A percentile compares a stretch with the other conserved stretches of the same genome.
These are phyloP conservation scores for Microthyrium microscopicum DNA, from an alignment of 2,329 filamentous ascomycete genomes.

Conservation along the genomic window DNA sequence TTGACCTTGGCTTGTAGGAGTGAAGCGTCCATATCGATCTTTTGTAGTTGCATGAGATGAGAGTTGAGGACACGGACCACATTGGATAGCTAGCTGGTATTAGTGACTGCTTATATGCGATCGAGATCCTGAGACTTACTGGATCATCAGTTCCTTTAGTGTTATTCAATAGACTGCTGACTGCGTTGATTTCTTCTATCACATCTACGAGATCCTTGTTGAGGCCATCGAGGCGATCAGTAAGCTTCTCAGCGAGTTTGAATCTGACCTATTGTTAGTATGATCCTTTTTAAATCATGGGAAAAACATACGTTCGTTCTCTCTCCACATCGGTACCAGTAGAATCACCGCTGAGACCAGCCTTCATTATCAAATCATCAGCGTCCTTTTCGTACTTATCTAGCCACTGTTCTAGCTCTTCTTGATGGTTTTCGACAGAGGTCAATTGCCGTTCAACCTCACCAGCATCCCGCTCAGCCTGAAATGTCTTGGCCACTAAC, in stretches of 20 bases:
- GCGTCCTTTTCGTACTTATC: constrained; percentile 86
- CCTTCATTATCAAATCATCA: constrained; percentile 67
- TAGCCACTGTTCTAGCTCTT: constrained; percentile 74
- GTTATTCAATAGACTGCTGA: constrained; percentile 73
- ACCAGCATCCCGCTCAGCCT: constrained; percentile 80
- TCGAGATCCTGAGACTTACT: constrained; percentile 11
- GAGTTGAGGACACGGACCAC: constrained; percentile 91
- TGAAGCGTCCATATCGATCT: constrained; percentile 75
- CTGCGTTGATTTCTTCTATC: constrained; percentile 95
- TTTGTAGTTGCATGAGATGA: constrained; percentile 80
- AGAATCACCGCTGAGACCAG: constrained; percentile 45
- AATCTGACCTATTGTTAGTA: constrained; percentile 33
- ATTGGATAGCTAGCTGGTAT: constrained; percentile 58
- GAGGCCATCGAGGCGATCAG: constrained; percentile 82
- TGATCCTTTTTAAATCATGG: background rate
- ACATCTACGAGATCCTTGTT: constrained; percentile 84
- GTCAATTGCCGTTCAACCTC: constrained; percentile 88
- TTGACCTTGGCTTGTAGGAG: constrained; percentile 68
- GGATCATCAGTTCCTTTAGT: constrained; percentile 50
- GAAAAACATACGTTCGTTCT: constrained; percentile 56
- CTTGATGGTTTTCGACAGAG: constrained; percentile 80
- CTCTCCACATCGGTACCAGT: constrained; percentile 88
- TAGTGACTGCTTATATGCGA: constrained; percentile 7
- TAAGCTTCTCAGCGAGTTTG: constrained; percentile 85
- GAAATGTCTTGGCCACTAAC: constrained; percentile 78